Conservation (phyloP, 495 filamentous ascomycete species). For the Bathelium albidoporum region DNA sequence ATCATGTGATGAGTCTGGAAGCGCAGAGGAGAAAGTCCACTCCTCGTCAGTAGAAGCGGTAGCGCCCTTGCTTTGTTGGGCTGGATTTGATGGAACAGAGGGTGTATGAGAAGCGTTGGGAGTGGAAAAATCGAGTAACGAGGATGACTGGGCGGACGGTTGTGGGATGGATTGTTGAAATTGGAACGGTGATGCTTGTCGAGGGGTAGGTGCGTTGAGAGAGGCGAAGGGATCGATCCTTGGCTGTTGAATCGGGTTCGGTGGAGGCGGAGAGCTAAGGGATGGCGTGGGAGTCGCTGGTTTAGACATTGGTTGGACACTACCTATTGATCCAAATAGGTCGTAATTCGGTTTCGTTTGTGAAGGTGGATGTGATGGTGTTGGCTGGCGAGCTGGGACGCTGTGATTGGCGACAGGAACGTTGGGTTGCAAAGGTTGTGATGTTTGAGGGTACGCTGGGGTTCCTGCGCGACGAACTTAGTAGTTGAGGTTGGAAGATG, state of each 20-base stretch:
- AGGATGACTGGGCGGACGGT: conserved; percentile 10
- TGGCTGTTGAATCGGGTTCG: conserved; percentile 31
- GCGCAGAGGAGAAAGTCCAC: conserved; percentile 84
- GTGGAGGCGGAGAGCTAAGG: conserved; percentile 29
- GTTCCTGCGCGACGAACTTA: conserved; percentile 18
- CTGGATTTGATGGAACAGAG: conserved; percentile 13
- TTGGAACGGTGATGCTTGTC: conserved; percentile 32
- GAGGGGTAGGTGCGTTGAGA: conserved; percentile 21
- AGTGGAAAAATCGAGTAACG: neutral
- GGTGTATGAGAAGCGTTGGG: neutral
- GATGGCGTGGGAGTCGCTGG: conserved; percentile 22
- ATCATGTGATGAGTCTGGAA: conserved; percentile 58
- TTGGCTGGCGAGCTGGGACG: conserved; percentile 6
- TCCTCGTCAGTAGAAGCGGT: conserved; percentile 56
- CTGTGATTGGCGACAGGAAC: conserved; percentile 14
- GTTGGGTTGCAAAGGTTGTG: neutral
- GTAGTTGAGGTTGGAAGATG: neutral
- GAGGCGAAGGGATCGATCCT: conserved; percentile 32
- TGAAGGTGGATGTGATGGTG: conserved; percentile 17
- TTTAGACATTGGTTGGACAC: conserved; percentile 22
- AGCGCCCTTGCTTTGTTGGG: conserved; percentile 30
- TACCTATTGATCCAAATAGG: conserved; percentile 21
- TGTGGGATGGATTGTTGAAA: conserved; percentile 31
- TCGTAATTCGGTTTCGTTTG: conserved; percentile 23
- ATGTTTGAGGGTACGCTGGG: conserved; percentile 14